Conservation (phyloP, 768 basidiomycete genomes). For the Russula vinacea region DNA sequence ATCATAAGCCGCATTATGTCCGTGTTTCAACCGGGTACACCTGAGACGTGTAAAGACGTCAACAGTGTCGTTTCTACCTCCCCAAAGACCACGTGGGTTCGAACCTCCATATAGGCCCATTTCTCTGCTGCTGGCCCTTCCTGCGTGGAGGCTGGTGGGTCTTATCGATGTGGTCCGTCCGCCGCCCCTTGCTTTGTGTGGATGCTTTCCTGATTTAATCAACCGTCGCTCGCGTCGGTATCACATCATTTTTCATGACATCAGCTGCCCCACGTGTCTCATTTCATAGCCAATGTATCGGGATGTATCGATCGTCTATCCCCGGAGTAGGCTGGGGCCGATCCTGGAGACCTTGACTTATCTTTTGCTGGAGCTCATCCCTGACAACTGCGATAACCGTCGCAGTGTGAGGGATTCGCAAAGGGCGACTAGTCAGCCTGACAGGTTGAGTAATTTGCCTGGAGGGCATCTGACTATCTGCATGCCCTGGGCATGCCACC, state of each 20-base stretch:
- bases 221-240: neutral
- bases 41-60: slow-evolving; percentile 3
- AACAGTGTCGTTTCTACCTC: neutral
- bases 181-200: neutral
- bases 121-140: neutral
- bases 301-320: slow-evolving; percentile 5
- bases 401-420: neutral
- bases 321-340: neutral
- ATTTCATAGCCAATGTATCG: neutral
- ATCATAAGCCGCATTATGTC: slow-evolving; percentile 12
- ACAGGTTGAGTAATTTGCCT: neutral
- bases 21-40: neutral
- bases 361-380: neutral
- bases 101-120: neutral
- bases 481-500: neutral
- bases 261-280: slow-evolving; percentile 8
- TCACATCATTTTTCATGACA: slow-evolving; percentile 15
- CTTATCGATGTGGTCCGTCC: slow-evolving; percentile 16
- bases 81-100: neutral
- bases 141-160: neutral
- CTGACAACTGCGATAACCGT: neutral
- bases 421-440: neutral
- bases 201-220: slow-evolving; percentile 5
- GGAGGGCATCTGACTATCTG: neutral
- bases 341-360: neutral